Percentiles rank a stretch among this genome's conserved stretches.
These are phyloP conservation scores for Aspergillus melleus DNA, from an alignment of 2,329 filamentous ascomycete species.

Conservation along the genomic window DNA sequence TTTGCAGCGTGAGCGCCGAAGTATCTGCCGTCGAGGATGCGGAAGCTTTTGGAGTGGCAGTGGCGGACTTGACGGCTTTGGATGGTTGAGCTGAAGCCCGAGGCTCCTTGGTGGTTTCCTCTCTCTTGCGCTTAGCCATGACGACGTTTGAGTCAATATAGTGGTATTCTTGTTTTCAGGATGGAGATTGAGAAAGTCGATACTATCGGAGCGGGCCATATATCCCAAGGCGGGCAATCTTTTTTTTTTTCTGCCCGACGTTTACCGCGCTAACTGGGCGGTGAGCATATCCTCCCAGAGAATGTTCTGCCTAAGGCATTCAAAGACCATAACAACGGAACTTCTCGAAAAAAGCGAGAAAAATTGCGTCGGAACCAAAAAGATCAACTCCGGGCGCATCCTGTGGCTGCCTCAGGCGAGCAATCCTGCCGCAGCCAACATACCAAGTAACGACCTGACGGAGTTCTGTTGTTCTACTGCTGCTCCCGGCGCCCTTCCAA, in stretches of 20 bases:
- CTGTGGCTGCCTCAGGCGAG: background rate
- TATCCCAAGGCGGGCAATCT: slow-evolving; percentile 19
- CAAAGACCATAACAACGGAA: background rate
- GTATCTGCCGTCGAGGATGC: slow-evolving; percentile 27
- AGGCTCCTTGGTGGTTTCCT: slow-evolving; percentile 29
- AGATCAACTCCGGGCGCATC: too few relatives aligned
- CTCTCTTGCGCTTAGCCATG: slow-evolving; percentile 51
- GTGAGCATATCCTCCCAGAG: background rate
- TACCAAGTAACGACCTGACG: background rate
- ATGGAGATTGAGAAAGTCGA: background rate
- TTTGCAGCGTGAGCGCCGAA: slow-evolving; percentile 67
- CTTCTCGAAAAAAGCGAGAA: too few relatives aligned
- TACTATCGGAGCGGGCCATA: background rate
- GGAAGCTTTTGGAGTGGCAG: slow-evolving; percentile 5
- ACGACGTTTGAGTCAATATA: background rate
- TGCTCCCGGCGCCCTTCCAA: background rate
- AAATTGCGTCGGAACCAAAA: too few relatives aligned
- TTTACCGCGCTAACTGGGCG: slow-evolving; percentile 14
- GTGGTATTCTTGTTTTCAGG: background rate
- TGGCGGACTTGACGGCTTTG: slow-evolving; percentile 36
- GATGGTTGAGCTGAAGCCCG: slow-evolving; percentile 25
- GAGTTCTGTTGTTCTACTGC: background rate
- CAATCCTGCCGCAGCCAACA: background rate
- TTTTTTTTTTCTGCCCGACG: slow-evolving; percentile 29
- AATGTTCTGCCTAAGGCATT: background rate